Evolutionary conservation across 805 yeast species (phyloP), one percentile per base, ranked within the genome.

Genomic region (Candida endomychidarum): DNA sequence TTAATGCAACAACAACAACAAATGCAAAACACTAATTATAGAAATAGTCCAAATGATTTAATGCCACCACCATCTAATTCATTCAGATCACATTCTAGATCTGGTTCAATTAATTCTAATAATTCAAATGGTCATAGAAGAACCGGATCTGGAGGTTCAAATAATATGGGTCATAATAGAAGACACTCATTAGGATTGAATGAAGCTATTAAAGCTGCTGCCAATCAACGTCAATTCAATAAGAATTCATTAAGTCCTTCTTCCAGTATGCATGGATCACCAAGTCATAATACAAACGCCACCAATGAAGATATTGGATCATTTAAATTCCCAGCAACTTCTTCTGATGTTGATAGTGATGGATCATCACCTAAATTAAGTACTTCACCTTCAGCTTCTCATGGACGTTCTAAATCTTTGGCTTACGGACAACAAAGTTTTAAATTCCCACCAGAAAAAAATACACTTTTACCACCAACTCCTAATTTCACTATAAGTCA

Each of bases 141-240:
- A 39, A 58, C 73, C 5, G 67, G 66, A 9, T 57, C 67, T 3
- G 53, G 54, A 5, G 44, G 60, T 19, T 45, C 48, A 25, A 47
- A 52, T 37, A 46, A 36, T 26, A 37, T 38, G 39, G 96, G 97
- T 24, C 99, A 91, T 58, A 68, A 74, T 29, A 80, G 99, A 67
- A 80, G 99, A 60, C 98, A 91, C 60, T 89, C 97, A 0, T 68
- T 91, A 44, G 97, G 95, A 2, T 71, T 91, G 42, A 81, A 81
- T 38, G 99, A 91, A 63, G 98, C 98, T 9, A 89, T 86, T 53
- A 83, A 83, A 51, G 97, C 97, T 5, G 99, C 99, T n/a, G 96
- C 96, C 4, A 82, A 81, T 50, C 93, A 87, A 58, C 75, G 89
- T 60, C 70, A 65, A 44, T 56, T 58, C 25, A 69, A 69, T 47